phyloP scores from a whole-genome alignment of 805 yeast genomes.

The Yarrowia phangngaensis region DNA sequence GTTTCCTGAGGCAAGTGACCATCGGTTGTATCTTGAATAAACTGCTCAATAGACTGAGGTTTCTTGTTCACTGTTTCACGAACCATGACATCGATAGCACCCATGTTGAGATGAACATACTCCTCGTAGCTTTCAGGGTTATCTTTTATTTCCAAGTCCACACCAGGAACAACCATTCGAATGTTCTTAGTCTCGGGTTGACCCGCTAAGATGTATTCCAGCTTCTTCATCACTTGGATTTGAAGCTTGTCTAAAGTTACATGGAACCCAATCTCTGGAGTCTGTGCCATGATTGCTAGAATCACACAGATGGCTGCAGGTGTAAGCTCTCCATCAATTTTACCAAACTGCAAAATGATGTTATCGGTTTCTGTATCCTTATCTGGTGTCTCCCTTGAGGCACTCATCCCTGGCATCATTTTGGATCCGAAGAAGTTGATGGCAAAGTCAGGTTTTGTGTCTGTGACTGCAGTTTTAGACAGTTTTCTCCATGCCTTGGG shows the following conservation, averaged over 20 bases:
- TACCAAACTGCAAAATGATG: constrained; percentile 53
- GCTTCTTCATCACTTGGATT: constrained; percentile 48
- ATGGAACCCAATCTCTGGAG: constrained; percentile 44
- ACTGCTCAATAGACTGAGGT: constrained; percentile 29
- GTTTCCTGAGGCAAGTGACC: constrained; percentile 8
- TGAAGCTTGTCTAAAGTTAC: constrained; percentile 64
- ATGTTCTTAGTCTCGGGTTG: constrained; percentile 44
- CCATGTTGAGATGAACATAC: constrained; percentile 30
- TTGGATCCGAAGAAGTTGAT: constrained; percentile 21
- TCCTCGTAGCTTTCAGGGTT: constrained; percentile 20
- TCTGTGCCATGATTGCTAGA: constrained; percentile 40
- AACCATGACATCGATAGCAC: constrained; percentile 29
- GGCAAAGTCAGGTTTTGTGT: constrained; percentile 13
- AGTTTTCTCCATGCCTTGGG: constrained; percentile 22
- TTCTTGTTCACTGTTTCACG: constrained; percentile 26
- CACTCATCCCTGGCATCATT: constrained; percentile 9
- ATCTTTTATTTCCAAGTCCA: constrained; percentile 38
- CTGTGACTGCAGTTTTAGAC: constrained; percentile 9
- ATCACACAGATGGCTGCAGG: constrained; percentile 46
- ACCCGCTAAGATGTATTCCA: constrained; percentile 36
- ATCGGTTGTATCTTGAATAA: constrained; percentile 27
- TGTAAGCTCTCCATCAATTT: constrained; percentile 47
- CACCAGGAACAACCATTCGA: constrained; percentile 48
- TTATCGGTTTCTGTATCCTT: constrained; percentile 52
- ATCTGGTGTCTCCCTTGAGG: constrained; percentile 33